These are phyloP conservation scores for Lactifluus pinguis DNA, from an alignment of 768 basidiomycete species.

Conservation along the genomic window DNA sequence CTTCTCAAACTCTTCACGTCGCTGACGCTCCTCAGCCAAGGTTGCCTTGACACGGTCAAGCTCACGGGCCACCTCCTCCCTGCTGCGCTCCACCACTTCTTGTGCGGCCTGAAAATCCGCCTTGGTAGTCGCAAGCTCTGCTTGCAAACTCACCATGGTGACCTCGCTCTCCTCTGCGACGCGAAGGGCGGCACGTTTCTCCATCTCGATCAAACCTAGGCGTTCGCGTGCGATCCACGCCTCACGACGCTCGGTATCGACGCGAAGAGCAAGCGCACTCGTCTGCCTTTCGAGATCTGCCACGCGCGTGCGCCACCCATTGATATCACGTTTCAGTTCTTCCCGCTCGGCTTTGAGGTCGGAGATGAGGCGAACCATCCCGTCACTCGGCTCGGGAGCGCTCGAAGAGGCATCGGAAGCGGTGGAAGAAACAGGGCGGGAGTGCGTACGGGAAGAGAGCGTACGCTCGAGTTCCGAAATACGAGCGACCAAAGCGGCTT, in stretches of 20 bases:
- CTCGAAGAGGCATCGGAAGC: constrained; percentile 35
- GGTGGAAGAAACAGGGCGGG: constrained; percentile 36
- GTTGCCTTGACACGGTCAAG: constrained; percentile 24
- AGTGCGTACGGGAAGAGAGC: constrained; percentile 38
- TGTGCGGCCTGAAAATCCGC: constrained; percentile 33
- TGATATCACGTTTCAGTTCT: constrained; percentile 78
- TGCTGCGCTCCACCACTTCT: constrained; percentile 20
- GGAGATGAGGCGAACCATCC: constrained; percentile 65
- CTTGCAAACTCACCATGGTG: constrained; percentile 17
- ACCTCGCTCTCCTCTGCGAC: constrained; percentile 25
- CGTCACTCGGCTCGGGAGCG: constrained; percentile 52
- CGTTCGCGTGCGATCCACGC: constrained; percentile 79
- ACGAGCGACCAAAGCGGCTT: constrained; percentile 71
- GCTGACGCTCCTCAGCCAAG: constrained; percentile 34
- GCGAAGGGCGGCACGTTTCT: constrained; percentile 51
- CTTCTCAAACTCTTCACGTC: constrained; percentile 42
- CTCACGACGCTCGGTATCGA: constrained; percentile 74
- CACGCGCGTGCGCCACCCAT: constrained; percentile 77
- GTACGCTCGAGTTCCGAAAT: constrained; percentile 78
- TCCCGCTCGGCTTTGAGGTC: constrained; percentile 86
- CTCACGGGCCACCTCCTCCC: too few species aligned
- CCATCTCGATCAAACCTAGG: constrained; percentile 53
- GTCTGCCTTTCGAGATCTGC: constrained; percentile 66
- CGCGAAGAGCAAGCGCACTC: constrained; percentile 51
- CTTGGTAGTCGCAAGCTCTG: constrained; percentile 27